Base-by-base conservation (phyloP, 2,329 filamentous ascomycete species). In the Clarireedia homoeocarpa region DNA sequence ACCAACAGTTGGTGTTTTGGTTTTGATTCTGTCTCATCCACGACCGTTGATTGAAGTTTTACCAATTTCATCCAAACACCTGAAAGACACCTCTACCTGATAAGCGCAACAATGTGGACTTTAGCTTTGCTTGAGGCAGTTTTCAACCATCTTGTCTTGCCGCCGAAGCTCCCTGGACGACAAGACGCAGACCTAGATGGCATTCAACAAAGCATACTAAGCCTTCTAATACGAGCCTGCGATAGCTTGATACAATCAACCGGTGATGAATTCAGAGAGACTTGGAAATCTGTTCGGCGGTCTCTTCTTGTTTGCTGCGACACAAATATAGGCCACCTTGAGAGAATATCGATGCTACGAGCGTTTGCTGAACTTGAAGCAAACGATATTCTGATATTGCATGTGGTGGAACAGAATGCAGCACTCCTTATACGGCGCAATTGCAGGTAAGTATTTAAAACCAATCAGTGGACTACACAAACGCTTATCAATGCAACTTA, bases 361-460 rank as follows among this genome's bases (percentile, higher is more conserved):
- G 64, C 60, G 44, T 64, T 75, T 27, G 48, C 55, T 7, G 60
- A 58, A 36, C 53, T 73, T 27, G 48, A 65, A 51, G 36, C 34
- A 46, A 60, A 65, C 36, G 47, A 67, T 49, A 63, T 70, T 17
- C 62, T 79, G 10, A 69, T 77, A 12, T 59, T 78, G 1, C 68
- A 77, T 52, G 59, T 78, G n/a, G 65, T 67, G 1, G 70, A 75
- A 58, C 77, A 79, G 58, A 79, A 80, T 63, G 72, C 74, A 2
- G 76, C 71, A 12, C 57, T 79, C 5, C 61, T 78, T 5, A 64
- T 79, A 23, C 70, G 71, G 51, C 61, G 66, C 9, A 56, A 68
- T 12, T 9, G 17, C 10, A 55, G 51, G 73, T 75, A 65, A 64
- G 69, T 62, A 47, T 48, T 2, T 4, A 26, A 20, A 26, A 14